Evolutionary conservation across 2,329 filamentous ascomycete genomes (phyloP).

Genomic region (Aspergillus carbonarius): DNA sequence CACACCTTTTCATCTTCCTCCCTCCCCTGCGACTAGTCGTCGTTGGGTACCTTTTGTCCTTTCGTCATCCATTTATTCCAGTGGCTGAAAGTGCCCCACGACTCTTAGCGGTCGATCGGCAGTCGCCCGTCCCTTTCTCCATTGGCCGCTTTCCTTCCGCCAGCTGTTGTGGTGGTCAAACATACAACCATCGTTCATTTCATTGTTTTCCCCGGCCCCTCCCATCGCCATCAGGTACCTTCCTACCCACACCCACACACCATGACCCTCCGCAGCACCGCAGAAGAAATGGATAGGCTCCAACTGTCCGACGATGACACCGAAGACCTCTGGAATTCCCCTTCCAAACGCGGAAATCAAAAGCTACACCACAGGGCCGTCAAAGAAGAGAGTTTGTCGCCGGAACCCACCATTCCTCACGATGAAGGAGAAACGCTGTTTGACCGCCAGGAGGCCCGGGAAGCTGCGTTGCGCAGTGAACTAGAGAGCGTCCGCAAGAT

Average conservation of each 20-base stretch:
- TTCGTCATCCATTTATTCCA: neutral
- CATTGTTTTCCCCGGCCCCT: neutral
- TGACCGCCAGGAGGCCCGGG: constrained; percentile 66
- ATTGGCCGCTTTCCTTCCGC: neutral
- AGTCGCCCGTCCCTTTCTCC: neutral
- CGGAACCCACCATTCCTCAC: constrained; percentile 36
- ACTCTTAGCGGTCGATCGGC: neutral
- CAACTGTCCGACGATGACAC: constrained; percentile 56
- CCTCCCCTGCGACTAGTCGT: neutral
- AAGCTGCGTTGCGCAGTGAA: constrained; percentile 73
- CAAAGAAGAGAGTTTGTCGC: constrained; percentile 40
- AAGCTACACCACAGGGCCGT: constrained; percentile 29
- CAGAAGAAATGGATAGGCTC: constrained; percentile 53
- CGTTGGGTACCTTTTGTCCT: neutral
- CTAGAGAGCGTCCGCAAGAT: constrained; percentile 80
- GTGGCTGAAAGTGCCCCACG: constrained; percentile 6
- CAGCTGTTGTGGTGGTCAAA: neutral
- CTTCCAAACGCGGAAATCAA: constrained; percentile 44
- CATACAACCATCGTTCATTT: neutral
- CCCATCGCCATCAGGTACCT: neutral
- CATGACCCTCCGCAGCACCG: constrained; percentile 39
- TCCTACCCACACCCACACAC: neutral
- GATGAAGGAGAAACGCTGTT: constrained; percentile 55
- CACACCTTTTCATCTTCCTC: neutral
- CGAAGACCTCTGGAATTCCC: constrained; percentile 60